Base-by-base conservation (phyloP, 192 early-diverging fungal species). In the Helicostylum pulchrum region DNA sequence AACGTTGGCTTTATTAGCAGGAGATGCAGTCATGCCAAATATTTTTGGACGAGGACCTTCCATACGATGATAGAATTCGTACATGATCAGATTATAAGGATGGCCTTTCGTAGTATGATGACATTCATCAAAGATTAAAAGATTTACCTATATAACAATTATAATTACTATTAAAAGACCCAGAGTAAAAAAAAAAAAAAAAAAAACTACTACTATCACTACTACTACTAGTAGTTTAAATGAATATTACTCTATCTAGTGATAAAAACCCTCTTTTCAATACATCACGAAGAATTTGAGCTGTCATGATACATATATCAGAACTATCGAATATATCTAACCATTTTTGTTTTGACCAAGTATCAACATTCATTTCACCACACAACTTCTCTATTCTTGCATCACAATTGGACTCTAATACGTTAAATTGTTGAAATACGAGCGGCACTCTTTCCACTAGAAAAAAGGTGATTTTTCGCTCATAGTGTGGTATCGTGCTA, bases 21-120 rank as follows among this genome's bases (percentile, higher is more conserved):
- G 94, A n/a, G 95, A 97, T 6, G 94, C 94, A 0, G 94, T 95
- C 88, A 96, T 91, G 1, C 93, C 91, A 78, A 98, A 91, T 0
- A 98, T 80, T 39, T 85, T 87, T 10, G 95, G 95, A 14, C 86
- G 74, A 9, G 72, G 53, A 3, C 61, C 65, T 5, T 61, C 62
- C 0, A 72, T 71, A n/a, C 68, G 64, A 50, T 77, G 60, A 69
- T 95, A 96, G 64, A 94, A 92, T 53, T 90, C 84, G 45, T 80
- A 78, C 88, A 97, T 92, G 30, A 95, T 85, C 21, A 87, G 68
- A 45, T 86, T 78, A 73, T 90, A 94, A 0, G 87, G 85, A 57
- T 92, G 88, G 19, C 81, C 77, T 60, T 85, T 84, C 9, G 85
- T 72, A 7, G 93, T 81, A 70, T 96, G 91, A 78, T 98, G 95